Evolutionary conservation across 148 eudicot species (phyloP).

Genomic region (Rhododendron williamsianum): DNA sequence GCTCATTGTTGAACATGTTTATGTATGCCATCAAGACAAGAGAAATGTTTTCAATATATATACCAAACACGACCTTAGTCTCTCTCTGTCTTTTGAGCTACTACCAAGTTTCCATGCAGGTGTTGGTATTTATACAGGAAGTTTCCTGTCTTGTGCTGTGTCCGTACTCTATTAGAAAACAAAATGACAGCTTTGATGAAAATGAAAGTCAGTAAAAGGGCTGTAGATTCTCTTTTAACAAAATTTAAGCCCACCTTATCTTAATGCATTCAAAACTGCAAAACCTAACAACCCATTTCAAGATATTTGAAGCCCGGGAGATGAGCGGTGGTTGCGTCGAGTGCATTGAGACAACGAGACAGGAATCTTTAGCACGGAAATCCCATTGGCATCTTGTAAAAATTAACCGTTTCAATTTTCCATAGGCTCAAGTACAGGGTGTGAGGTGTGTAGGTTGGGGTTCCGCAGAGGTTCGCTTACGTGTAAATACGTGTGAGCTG

Average conservation of each 20-base stretch:
- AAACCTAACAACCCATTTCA: not conserved
- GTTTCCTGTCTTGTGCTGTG: constrained; percentile 1
- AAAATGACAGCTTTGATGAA: not conserved
- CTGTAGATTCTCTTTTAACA: not conserved
- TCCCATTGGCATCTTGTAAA: not conserved
- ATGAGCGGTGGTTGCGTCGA: not conserved
- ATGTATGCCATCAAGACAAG: constrained; percentile 32
- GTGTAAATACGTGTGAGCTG: too few species aligned
- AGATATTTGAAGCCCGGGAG: not conserved
- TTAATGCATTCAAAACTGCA: not conserved
- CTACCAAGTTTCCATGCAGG: constrained; percentile 3
- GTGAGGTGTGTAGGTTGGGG: not conserved
- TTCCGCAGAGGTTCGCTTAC: too few species aligned
- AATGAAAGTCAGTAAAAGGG: not conserved
- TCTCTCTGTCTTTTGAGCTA: not conserved
- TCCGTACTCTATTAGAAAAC: too few species aligned
- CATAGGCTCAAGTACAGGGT: not conserved
- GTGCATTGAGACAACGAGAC: not conserved
- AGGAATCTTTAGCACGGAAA: not conserved
- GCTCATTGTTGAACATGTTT: constrained; percentile 30
- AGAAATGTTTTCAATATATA: not conserved
- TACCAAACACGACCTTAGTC: not conserved
- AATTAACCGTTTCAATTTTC: too few species aligned
- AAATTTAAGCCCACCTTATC: not conserved
- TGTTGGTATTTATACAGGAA: constrained; percentile 13